These are phyloP conservation scores for Perkinsus olseni DNA, from an alignment of 169 alveolate species.

Conservation along the genomic window DNA sequence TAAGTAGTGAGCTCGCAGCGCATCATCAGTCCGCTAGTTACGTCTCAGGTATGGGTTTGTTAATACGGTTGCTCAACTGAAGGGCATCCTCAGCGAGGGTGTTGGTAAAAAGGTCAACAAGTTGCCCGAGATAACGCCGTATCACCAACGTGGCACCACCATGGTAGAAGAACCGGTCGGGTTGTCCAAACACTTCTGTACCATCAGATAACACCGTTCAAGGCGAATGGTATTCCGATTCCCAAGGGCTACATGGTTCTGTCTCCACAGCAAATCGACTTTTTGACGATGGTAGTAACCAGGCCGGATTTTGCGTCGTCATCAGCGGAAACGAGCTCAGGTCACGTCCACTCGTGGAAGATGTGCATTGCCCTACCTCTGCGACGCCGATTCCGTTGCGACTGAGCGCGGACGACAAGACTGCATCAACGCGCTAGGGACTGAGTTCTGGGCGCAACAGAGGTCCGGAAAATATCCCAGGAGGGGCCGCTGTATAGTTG, in stretches of 20 bases:
- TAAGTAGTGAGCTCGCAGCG: not conserved
- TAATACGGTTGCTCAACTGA: not conserved
- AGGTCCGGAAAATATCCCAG: not conserved
- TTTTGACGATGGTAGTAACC: not conserved
- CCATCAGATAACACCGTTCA: not conserved
- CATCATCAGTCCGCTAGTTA: not conserved
- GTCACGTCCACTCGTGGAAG: not conserved
- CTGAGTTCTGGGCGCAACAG: not conserved
- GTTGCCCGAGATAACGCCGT: not conserved
- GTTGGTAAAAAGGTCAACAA: not conserved
- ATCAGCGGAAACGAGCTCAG: not conserved
- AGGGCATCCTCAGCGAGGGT: not conserved
- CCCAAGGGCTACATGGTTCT: not conserved
- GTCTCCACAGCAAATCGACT: not conserved
- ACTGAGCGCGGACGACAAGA: not conserved
- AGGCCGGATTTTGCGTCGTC: not conserved
- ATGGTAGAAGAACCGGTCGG: not conserved
- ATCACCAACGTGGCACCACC: not conserved
- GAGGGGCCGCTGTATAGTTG: no score
- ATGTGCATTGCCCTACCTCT: not conserved
- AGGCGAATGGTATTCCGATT: not conserved
- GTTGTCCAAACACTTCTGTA: not conserved
- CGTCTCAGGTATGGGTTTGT: not conserved
- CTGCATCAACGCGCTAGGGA: not conserved
- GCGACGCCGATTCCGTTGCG: not conserved